These are phyloP conservation scores for Macrotyloma uniflorum DNA, from an alignment of 306 rosid genomes.

Conservation along the genomic window DNA sequence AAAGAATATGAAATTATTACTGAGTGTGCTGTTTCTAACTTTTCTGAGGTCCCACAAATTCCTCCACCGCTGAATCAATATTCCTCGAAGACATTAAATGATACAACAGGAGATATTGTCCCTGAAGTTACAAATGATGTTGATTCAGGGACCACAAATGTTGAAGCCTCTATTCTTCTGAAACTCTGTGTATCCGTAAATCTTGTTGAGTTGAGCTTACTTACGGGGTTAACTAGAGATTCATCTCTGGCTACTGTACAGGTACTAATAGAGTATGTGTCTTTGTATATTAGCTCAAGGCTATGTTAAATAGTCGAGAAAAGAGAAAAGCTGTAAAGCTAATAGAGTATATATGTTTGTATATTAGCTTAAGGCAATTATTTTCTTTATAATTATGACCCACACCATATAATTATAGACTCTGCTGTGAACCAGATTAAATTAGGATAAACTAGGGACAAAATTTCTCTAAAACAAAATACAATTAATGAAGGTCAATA, in stretches of 20 bases:
- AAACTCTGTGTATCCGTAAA: slow-evolving; percentile 67
- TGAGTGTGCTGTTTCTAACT: slow-evolving; percentile 86
- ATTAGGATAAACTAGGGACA: not conserved
- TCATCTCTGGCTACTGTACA: slow-evolving; percentile 90
- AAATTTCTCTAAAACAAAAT: slow-evolving; percentile 8
- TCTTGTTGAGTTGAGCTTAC: slow-evolving; percentile 80
- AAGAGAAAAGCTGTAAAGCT: not conserved
- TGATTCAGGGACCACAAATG: slow-evolving; percentile 50
- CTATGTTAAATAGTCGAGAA: not conserved
- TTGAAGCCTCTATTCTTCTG: slow-evolving; percentile 55
- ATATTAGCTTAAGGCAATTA: not conserved
- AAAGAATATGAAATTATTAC: slow-evolving; percentile 85
- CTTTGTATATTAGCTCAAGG: not conserved
- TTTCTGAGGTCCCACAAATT: slow-evolving; percentile 76
- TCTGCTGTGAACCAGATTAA: not conserved
- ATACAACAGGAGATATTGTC: slow-evolving; percentile 43
- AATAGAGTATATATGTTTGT: not conserved
- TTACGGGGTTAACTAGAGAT: slow-evolving; percentile 70
- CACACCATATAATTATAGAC: not conserved
- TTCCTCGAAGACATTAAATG: slow-evolving; percentile 46
- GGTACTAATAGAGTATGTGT: slow-evolving; percentile 45
- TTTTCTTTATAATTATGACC: not conserved
- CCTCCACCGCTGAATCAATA: slow-evolving; percentile 62
- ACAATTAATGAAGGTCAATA: not conserved
- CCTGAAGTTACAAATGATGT: slow-evolving; percentile 44